Conservation (phyloP, 1,284 basidiomycete species). For the Pseudozyma tsukubaensis region DNA sequence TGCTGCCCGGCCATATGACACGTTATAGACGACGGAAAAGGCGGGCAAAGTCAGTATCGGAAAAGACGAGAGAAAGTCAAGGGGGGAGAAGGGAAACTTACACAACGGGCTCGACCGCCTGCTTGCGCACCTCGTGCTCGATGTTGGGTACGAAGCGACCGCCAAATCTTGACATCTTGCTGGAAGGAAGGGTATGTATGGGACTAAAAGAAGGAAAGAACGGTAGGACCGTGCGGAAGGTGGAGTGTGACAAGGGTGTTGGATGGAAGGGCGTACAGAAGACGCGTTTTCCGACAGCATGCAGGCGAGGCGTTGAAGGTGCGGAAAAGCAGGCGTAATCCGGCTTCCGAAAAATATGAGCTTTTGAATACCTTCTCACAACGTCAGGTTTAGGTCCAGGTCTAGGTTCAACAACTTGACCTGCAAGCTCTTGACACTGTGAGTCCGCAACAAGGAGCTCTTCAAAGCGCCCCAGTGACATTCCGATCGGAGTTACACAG, state of each 20-base stretch:
- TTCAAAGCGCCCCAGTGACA: no score
- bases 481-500: no score
- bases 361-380: not conserved
- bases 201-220: not conserved
- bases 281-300: slow-evolving; percentile 17
- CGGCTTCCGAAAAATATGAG: slow-evolving; percentile 15
- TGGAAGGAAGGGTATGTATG: not conserved
- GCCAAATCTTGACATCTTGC: slow-evolving; percentile 40
- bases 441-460: no score
- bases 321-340: no score
- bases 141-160: slow-evolving; percentile 44
- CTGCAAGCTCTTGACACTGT: no score
- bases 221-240: no score
- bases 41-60: not conserved
- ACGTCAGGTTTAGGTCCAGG: no score
- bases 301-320: no score
- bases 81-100: slow-evolving; percentile 4
- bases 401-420: no score
- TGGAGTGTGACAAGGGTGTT: slow-evolving; percentile 7
- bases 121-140: slow-evolving; percentile 44
- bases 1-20: no score
- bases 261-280: slow-evolving; percentile 11
- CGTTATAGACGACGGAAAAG: no score
- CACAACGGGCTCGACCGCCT: slow-evolving; percentile 38
- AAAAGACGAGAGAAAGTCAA: not conserved